Evolutionary conservation across 2,329 filamentous ascomycete genomes (phyloP).

Genomic region (Cucurbitaria berberidis): DNA sequence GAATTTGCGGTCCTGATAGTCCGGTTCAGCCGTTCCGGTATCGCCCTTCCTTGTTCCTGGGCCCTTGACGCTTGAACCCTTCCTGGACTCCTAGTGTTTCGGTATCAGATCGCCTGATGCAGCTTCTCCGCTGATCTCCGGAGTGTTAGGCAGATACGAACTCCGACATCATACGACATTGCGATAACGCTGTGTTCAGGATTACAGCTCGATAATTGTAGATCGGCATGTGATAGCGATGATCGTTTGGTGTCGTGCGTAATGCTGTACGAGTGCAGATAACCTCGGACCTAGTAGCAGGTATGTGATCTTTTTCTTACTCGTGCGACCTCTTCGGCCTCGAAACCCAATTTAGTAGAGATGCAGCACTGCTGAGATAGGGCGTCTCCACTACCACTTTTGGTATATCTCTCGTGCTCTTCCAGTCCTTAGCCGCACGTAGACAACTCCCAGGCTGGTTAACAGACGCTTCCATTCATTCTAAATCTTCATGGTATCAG

Average conservation of each 20-base stretch:
- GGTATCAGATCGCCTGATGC: not conserved
- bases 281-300: not conserved
- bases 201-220: not conserved
- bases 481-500: too few relatives aligned
- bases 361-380: not conserved
- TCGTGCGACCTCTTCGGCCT: not conserved
- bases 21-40: too few relatives aligned
- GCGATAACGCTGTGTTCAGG: not conserved
- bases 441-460: too few relatives aligned
- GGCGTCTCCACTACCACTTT: not conserved
- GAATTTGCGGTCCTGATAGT: constrained; percentile 13
- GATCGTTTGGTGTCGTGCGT: not conserved
- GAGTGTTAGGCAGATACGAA: not conserved
- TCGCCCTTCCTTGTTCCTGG: constrained; percentile 4
- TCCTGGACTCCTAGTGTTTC: too few relatives aligned
- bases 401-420: not conserved
- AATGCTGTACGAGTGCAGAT: not conserved
- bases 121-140: constrained; percentile 16
- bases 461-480: too few relatives aligned
- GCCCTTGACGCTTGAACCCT: too few relatives aligned
- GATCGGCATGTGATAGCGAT: not conserved
- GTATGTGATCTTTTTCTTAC: not conserved
- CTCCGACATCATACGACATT: not conserved
- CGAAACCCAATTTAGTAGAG: not conserved
- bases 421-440: too few relatives aligned